Evolutionary conservation across 371 early-diverging fungal genomes (phyloP).

Genomic region (Mortierella sp.): DNA sequence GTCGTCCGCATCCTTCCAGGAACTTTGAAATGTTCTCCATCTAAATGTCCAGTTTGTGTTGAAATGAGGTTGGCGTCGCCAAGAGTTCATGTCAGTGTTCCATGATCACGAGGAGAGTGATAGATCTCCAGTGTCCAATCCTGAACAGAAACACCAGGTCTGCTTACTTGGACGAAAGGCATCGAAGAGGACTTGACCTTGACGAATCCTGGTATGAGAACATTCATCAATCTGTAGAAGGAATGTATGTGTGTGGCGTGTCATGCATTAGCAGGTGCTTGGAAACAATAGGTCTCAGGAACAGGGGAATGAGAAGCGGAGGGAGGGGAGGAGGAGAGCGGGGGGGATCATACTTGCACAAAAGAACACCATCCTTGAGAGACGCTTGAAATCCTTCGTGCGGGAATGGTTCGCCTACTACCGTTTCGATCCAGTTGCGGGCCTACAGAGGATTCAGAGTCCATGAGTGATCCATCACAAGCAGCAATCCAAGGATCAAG

Average conservation of each 20-base stretch:
- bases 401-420: constrained; percentile 64
- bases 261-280: no score
- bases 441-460: constrained; percentile 49
- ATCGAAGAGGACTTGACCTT: constrained; percentile 75
- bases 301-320: not conserved
- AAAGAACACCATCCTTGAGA: constrained; percentile 83
- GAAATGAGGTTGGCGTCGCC: no score
- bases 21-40: constrained; percentile 92
- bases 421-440: constrained; percentile 71
- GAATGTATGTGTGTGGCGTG: not conserved
- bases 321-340: not conserved
- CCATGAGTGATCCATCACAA: not conserved
- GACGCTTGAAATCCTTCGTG: constrained; percentile 69
- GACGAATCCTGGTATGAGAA: constrained; percentile 62
- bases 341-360: constrained; percentile 71
- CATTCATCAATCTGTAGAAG: constrained; percentile 63
- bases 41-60: constrained; percentile 49
- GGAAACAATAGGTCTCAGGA: not conserved
- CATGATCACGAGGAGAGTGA: no score
- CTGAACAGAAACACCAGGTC: no score
- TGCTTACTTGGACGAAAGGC: constrained; percentile 82
- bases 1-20: constrained; percentile 69
- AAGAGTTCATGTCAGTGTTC: no score
- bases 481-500: not conserved
- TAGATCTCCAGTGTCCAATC: no score